Evolutionary conservation across 2,329 filamentous ascomycete species (phyloP).

Genomic region (Scedosporium dehoogii): DNA sequence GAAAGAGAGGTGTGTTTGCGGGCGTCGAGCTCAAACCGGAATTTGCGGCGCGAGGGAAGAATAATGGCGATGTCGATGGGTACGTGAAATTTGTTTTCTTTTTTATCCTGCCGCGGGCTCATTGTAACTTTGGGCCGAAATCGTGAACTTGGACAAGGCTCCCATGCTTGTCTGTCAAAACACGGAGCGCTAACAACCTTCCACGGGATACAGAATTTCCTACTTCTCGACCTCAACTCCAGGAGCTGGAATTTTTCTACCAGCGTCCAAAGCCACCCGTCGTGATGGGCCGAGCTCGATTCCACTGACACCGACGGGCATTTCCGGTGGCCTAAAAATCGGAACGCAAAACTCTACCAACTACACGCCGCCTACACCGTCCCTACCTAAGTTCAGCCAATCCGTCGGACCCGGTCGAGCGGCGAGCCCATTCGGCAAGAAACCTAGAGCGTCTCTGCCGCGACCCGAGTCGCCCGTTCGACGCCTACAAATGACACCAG

Average conservation of each 20-base stretch:
- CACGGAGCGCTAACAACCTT: neutral
- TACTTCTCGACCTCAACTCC: slow-evolving; percentile 76
- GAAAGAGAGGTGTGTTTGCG: slow-evolving; percentile 85
- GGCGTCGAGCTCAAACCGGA: slow-evolving; percentile 81
- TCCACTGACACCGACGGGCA: slow-evolving; percentile 58
- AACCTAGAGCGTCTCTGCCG: slow-evolving; percentile 63
- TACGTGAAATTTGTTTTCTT: slow-evolving; percentile 30
- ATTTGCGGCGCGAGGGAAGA: slow-evolving; percentile 79
- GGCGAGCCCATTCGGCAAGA: slow-evolving; percentile 57
- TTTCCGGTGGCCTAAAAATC: slow-evolving; percentile 41
- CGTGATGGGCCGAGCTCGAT: slow-evolving; percentile 49
- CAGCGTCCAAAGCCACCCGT: slow-evolving; percentile 67
- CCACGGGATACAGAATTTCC: slow-evolving; percentile 34
- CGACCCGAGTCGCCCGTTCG: slow-evolving; percentile 81
- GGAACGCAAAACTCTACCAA: slow-evolving; percentile 48
- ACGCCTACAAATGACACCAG: slow-evolving; percentile 54
- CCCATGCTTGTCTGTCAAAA: too few relatives aligned
- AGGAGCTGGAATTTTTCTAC: slow-evolving; percentile 88
- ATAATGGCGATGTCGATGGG: slow-evolving; percentile 93
- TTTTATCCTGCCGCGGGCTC: neutral
- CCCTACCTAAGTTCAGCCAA: slow-evolving; percentile 74
- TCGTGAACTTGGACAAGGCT: too few relatives aligned
- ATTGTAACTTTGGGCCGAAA: neutral
- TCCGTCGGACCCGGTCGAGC: slow-evolving; percentile 70
- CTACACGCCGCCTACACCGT: slow-evolving; percentile 54